Evolutionary conservation across 1,139 yeast genomes (phyloP), one percentile per base, ranked within the genome.

Genomic region (Candida dubliniensis): DNA sequence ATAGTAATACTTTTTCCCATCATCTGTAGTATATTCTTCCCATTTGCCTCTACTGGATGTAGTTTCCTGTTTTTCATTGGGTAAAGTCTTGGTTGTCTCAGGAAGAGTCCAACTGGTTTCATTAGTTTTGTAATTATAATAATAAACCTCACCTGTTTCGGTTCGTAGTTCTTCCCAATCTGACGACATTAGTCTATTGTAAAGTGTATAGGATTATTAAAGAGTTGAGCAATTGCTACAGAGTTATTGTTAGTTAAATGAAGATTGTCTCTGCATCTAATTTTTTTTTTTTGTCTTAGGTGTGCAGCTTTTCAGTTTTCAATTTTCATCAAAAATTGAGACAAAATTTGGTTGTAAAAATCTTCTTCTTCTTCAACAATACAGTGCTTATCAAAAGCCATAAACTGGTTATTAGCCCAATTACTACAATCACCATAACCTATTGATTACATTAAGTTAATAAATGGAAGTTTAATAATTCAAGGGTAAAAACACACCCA

Each of bases 91-190:
- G 4, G 56, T 50, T 44, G 74, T 82, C 26, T 69, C 79, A 0
- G 97, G 97, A 50, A 82, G 79, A 8, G 85, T 87, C 96, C 97
- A 90, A 39, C 84, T 79, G 0, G 96, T 83, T 54, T 82, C 82
- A 43, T 81, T 77, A 0, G 95, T 85, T 32, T 59, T 72, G 0
- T 77, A 48, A 53, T 90, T 82, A 61, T 81, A 87, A 62, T 85
- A 90, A 65, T 90, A 91, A 1, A 70, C 69, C 34, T 84, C 73
- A 0, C 95, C 95, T 34, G 80, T 79, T 10, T 77, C 79, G 52
- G 85, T 89, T 34, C 68, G 68, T 15, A 79, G 76, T 49, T 81
- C 77, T 59, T 79, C 82, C 96, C 96, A 89, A 44, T 46, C 47
- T 7, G 46, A 31, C 53, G 49, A 47, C 3, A 14, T 26, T 2